Evolutionary conservation across 352 stramenopile genomes (phyloP), one percentile per base, ranked within the genome.

Genomic region (Phytophthora tubulina): DNA sequence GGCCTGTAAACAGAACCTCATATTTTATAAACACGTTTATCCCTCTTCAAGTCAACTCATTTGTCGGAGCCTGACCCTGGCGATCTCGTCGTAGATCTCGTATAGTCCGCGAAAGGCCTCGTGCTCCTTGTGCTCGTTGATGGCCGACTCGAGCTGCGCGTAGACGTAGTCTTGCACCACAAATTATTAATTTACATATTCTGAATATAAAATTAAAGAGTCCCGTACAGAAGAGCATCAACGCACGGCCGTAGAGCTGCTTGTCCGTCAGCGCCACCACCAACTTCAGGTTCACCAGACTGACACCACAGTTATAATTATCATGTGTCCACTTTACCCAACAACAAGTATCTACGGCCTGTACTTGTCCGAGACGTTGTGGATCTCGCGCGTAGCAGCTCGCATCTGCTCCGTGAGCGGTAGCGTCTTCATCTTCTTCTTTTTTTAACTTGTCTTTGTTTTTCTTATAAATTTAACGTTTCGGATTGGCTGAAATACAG

Each of bases 271-370:
- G 72, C 35, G 84, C 77, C 44, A 93, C 73, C 51, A 90, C 54
- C 52, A 93, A 75, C 81, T 91, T 93, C 45, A 89, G 35, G 49
- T 92, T 93, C 52, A 90, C 79, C 17, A 91, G 67, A 27, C 85
- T 93, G 41, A 4, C 15, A 52, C 59, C 27, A 41, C 31, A 55
- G 41, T 38, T 21, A 60, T 30, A 27, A 11, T 33, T 27, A n/a
- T 50, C 35, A 4, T 17, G 11, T 35, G 46, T 49, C 49, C 21
- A 39, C 21, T 27, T 27, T 27, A 27, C 21, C 2, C 21, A 27
- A 27, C 21, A 27, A 27, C 21, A 27, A 27, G 21, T 21, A 8
- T 21, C 41, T 21, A 46, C 21, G 21, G 17, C 15, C 9, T 71
- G 21, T 60, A 92, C 85, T 85, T 90, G 67, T 89, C 80, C 0